Evolutionary conservation across 2,329 filamentous ascomycete genomes (phyloP), one percentile per base, ranked within the genome.

Genomic region (Sporothrix pallida): DNA sequence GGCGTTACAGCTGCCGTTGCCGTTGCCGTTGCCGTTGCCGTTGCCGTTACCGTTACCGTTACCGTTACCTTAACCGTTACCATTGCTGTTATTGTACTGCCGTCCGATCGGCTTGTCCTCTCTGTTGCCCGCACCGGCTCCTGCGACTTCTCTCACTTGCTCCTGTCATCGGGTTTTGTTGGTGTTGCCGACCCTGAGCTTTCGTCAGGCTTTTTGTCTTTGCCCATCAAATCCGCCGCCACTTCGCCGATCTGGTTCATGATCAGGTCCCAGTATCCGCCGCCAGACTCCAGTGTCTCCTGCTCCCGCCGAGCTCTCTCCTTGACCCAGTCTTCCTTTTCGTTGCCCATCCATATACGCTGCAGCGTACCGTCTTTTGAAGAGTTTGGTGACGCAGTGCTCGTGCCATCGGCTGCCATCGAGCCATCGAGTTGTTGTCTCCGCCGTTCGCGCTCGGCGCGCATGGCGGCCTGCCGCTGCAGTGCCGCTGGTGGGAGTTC

Each of bases 301-400:
- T 82, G 82, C 75, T 77, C 76, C 13, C 48, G 52, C 13, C 63
- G 73, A 6, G 72, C 72, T 23, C 87, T 82, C 83, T 86, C 85
- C 80, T 84, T 80, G 78, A 84, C 83, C 88, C 88, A 89, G 76
- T 86, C 83, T 62, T 73, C 73, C 42, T 63, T 65, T 79, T 89
- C 87, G 52, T 83, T 84, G 48, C 88, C 89, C 85, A 89, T 87
- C 89, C 88, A 90, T 17, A 90, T 79, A 76, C 83, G 83, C 75
- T 85, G 81, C 72, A 88, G 52, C n/a, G n/a, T 31, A 26, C 48
- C 37, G 20, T 37, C 52, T 7, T 37, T 37, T 37, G 31, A 37
- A 37, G 31, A 37, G 8, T 69, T 68, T 10, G 26, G 60, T 1
- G 62, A 23, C 1, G 26, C 37, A 13, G 60, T 10, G 7, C n/a